Evolutionary conservation across 495 filamentous ascomycete genomes (phyloP), one percentile per base, ranked within the genome.

Genomic region (Podospora bellae-mahoneyi): DNA sequence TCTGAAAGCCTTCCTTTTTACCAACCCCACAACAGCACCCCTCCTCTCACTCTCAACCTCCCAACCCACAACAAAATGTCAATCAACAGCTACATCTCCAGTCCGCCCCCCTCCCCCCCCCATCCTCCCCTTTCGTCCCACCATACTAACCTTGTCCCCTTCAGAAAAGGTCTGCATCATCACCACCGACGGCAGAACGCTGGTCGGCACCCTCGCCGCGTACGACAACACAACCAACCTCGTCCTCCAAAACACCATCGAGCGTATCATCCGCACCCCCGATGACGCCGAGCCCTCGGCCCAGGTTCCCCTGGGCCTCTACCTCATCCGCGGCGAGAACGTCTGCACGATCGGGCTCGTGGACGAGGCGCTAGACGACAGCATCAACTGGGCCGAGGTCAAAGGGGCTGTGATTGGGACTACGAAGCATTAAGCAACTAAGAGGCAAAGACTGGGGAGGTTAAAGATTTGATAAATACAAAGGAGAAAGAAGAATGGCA

Each of bases 171-270:
- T 99, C 63, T 84, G 92, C 62, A 89, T 99, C 73, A 83, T 99
- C 72, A 99, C 95, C 58, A 90, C 91, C 68, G 96, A 98, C 79
- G 95, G 94, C 64, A 91, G 95, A 71, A 96, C 89, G 18, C 83
- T 98, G 54, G 87, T 91, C 64, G 95, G 95, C 32, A 91, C 81
- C 2, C 89, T 99, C 23, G 80, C 94, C 56, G 91, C 90, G n/a
- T 91, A 89, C 74, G 95, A 99, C 78, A 90, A 96, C 77, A 85
- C 90, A 67, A 98, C 95, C 57, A 99, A 99, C 78, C 82, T 98
- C 69, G 84, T 98, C 26, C 88, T 99, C 10, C 84, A 87, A 30
- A 81, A 92, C 66, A 92, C 95, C 2, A 84, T 93, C 72, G 96
- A 99, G 77, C 90, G 95, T 66, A 89, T 97, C 55, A 97, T 99